These are phyloP conservation scores for Fraxinus baroniana DNA, from an alignment of 305 asterid species.

Conservation along the genomic window DNA sequence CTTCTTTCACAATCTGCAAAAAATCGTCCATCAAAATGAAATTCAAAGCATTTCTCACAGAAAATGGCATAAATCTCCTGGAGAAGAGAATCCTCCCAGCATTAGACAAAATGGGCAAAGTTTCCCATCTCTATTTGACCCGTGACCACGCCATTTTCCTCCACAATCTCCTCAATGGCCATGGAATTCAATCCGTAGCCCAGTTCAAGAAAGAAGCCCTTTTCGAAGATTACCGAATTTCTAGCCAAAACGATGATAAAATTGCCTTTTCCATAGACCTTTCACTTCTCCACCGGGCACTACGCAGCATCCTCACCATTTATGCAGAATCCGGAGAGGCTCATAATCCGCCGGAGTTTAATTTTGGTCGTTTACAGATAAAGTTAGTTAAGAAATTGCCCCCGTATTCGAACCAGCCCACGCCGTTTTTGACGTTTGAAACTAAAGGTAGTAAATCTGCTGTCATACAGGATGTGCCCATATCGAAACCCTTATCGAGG, in stretches of 20 bases:
- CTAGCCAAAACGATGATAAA: conserved; percentile 68
- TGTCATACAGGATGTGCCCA: conserved; percentile 89
- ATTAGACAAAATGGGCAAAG: conserved; percentile 74
- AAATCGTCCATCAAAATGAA: conserved; percentile 41
- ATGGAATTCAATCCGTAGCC: conserved; percentile 80
- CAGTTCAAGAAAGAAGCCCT: conserved; percentile 63
- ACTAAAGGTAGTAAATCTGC: conserved; percentile 74
- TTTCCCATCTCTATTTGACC: conserved; percentile 69
- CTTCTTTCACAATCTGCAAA: background rate
- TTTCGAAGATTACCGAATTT: conserved; percentile 73
- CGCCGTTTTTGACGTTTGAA: conserved; percentile 78
- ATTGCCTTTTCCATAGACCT: conserved; percentile 87
- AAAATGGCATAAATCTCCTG: conserved; percentile 68
- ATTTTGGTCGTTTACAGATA: conserved; percentile 50
- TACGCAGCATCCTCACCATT: conserved; percentile 71
- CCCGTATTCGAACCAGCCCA: conserved; percentile 59
- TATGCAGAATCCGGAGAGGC: conserved; percentile 37
- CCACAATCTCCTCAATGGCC: conserved; percentile 85
- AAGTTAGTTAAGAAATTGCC: conserved; percentile 71
- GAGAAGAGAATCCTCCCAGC: conserved; percentile 82
- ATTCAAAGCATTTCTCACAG: conserved; percentile 78
- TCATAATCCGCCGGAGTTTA: conserved; percentile 21
- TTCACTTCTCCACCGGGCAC: conserved; percentile 90
- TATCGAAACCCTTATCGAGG: conserved; percentile 79
- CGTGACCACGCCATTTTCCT: conserved; percentile 79